Percentiles rank a stretch among this genome's conserved stretches.
Conservation (phyloP, 2,329 filamentous ascomycete genomes). For the Clarireedia monteithiana region DNA sequence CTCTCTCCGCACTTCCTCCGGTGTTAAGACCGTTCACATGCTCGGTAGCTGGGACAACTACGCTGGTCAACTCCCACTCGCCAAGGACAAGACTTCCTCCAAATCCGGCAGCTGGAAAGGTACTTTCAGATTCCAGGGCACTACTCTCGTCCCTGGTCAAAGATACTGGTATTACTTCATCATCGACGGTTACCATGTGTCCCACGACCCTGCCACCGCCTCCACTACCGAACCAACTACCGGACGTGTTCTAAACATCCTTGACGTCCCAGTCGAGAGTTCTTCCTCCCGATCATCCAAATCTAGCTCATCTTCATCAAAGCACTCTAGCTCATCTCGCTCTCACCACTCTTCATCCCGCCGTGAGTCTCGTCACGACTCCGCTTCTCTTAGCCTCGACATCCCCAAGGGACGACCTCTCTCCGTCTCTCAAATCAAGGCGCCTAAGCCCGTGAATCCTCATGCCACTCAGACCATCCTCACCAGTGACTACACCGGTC, state of each 20-base stretch:
- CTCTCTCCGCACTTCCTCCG: conserved; percentile 88
- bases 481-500: conserved; percentile 62
- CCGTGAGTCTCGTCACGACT: conserved; percentile 33
- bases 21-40: conserved; percentile 95
- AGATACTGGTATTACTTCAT: conserved; percentile 99
- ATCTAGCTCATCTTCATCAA: conserved; percentile 33
- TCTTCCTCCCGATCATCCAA: conserved; percentile 38
- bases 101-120: conserved; percentile 93
- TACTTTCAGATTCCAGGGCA: conserved; percentile 89
- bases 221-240: conserved; percentile 94
- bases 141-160: conserved; percentile 77
- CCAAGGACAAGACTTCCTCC: conserved; percentile 73
- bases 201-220: conserved; percentile 86
- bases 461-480: conserved; percentile 83
- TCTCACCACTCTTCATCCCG: conserved; percentile 37
- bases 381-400: conserved; percentile 47
- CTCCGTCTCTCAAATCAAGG: conserved; percentile 81
- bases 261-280: conserved; percentile 68
- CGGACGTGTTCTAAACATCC: conserved; percentile 92
- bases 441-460: conserved; percentile 82
- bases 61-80: conserved; percentile 85
- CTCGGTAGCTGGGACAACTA: conserved; percentile 99
- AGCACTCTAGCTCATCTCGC: conserved; percentile 27
- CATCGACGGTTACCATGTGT: conserved; percentile 97
- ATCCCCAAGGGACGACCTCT: conserved; percentile 84